Evolutionary conservation across 176 grass and related monocot genomes (phyloP).

Genomic region (Triticum monococcum): DNA sequence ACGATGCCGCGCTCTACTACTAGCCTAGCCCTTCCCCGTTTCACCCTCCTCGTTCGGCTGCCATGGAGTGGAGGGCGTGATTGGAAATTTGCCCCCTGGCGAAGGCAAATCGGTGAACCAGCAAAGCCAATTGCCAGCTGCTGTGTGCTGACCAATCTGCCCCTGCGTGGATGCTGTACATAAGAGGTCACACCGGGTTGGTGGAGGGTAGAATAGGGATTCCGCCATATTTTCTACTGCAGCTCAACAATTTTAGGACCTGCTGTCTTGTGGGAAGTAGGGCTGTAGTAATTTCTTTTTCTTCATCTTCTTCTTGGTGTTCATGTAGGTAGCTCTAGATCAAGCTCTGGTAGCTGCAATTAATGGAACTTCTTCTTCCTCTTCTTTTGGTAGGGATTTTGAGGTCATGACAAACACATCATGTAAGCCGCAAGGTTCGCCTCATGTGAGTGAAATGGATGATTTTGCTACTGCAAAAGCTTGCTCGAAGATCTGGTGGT

Average conservation of each 20-base stretch:
- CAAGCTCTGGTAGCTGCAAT: constrained; percentile 14
- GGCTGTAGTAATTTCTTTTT: background rate
- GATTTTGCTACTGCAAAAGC: too few species aligned
- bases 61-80: constrained; percentile 9
- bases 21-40: background rate
- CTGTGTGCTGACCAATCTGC: constrained; percentile 13
- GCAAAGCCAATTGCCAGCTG: constrained; percentile 12
- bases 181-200: background rate
- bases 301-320: background rate
- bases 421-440: too few species aligned
- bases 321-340: constrained; percentile 40
- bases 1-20: background rate
- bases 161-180: constrained; percentile 29
- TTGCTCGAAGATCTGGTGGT: too few species aligned
- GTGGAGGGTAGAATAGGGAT: constrained; percentile 15
- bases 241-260: constrained; percentile 39
- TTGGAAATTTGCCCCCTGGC: constrained; percentile 19
- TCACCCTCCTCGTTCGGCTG: background rate
- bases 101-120: background rate
- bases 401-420: too few species aligned
- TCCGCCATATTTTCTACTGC: constrained; percentile 31
- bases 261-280: constrained; percentile 31
- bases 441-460: too few species aligned
- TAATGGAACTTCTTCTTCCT: background rate
- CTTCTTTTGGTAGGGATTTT: too few species aligned